phyloP scores from a whole-genome alignment of 768 basidiomycete species.

The Lentinula boryana region DNA sequence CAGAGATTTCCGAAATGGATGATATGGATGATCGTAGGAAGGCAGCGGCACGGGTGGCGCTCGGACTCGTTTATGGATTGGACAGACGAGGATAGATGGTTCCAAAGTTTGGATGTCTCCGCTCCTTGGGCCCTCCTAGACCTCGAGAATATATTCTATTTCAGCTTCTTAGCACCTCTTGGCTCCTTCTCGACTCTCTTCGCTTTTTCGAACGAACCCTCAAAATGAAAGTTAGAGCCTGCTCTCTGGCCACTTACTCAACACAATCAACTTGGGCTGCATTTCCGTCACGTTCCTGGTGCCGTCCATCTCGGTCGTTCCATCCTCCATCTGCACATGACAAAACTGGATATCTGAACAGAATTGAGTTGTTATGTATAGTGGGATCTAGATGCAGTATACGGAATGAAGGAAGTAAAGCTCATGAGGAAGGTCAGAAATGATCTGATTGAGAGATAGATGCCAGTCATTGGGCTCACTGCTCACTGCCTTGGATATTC shows the following conservation, averaged over 20 bases:
- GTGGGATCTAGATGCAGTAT: neutral
- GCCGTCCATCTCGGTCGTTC: neutral
- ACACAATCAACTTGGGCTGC: neutral
- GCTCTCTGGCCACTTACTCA: neutral
- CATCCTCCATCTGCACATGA: neutral
- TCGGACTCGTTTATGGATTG: slow-evolving; percentile 70
- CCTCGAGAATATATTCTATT: neutral
- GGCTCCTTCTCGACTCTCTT: neutral
- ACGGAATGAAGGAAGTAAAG: neutral
- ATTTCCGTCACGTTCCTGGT: neutral
- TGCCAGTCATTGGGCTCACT: neutral
- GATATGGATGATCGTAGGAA: slow-evolving; percentile 57
- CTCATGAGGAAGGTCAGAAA: neutral
- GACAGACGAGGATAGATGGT: slow-evolving; percentile 17
- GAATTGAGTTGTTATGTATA: neutral
- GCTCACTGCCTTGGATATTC: neutral
- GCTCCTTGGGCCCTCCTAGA: neutral
- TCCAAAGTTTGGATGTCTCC: neutral
- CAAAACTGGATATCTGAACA: neutral
- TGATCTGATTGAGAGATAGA: neutral
- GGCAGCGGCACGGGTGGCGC: slow-evolving; percentile 67
- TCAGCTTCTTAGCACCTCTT: neutral
- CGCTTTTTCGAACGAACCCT: neutral
- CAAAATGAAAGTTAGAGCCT: neutral
- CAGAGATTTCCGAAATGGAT: slow-evolving; percentile 64